Evolutionary conservation across 2,329 filamentous ascomycete genomes (phyloP).

Genomic region (Phaeosphaeriaceae sp.): DNA sequence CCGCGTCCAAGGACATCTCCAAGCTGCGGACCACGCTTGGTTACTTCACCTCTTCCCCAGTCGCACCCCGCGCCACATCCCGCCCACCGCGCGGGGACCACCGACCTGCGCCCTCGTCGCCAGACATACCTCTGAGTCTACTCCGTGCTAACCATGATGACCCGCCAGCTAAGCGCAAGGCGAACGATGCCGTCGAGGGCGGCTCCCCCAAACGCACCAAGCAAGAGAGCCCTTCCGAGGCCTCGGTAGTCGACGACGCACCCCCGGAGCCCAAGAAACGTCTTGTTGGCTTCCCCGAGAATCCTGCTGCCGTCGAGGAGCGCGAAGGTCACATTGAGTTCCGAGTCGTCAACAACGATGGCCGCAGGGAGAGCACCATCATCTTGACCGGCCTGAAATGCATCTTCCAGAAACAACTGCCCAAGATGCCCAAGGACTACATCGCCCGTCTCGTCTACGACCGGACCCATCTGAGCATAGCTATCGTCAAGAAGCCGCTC

Average conservation of each 20-base stretch:
- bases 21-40: constrained; percentile 24
- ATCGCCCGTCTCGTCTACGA: constrained; percentile 98
- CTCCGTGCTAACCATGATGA: constrained; percentile 21
- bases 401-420: constrained; percentile 97
- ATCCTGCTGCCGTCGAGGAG: constrained; percentile 93
- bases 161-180: constrained; percentile 72
- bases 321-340: constrained; percentile 95
- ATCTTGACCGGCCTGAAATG: constrained; percentile 96
- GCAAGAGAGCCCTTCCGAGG: constrained; percentile 42
- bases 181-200: constrained; percentile 70
- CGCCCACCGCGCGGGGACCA: neutral
- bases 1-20: constrained; percentile 14
- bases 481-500: constrained; percentile 94
- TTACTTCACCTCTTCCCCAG: constrained; percentile 29
- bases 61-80: constrained; percentile 10
- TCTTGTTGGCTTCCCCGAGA: constrained; percentile 87
- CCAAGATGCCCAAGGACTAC: constrained; percentile 99
- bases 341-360: constrained; percentile 96
- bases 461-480: constrained; percentile 92
- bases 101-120: constrained; percentile 10
- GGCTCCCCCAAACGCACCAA: constrained; percentile 66
- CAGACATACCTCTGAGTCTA: constrained; percentile 19
- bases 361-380: constrained; percentile 84
- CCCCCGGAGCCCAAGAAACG: constrained; percentile 59
- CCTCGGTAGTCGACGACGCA: constrained; percentile 41